Base-by-base conservation (phyloP, 768 basidiomycete species). In the Clathrus columnatus region DNA sequence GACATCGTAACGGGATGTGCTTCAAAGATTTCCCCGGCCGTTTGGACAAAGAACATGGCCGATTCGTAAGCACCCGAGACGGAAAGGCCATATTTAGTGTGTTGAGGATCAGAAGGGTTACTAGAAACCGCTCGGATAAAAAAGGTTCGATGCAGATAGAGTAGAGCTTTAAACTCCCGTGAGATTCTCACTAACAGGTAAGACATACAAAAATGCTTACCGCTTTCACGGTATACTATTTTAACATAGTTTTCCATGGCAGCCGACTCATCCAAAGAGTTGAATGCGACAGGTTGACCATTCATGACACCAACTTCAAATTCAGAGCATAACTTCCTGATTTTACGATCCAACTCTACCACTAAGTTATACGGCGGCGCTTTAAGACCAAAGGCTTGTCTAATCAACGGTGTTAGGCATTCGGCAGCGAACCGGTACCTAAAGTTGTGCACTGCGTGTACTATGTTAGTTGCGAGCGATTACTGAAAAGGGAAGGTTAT, bases 111-210 rank as follows among this genome's bases (percentile, higher is more conserved):
- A 6, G 66, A 68, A 0, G 82, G 78, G 54, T 67, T 75, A 57
- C 83, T 82, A 61, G 83, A 80, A 56, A 87, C 66, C 0, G 84
- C 83, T 56, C 80, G 79, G 1, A 82, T 84, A 62, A 87, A 87
- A 70, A 83, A 87, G 4, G 83, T 83, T 47, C 85, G 76, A 66
- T 87, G 84, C 75, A 87, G 81, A 61, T 85, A 85, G 62, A 55
- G 30, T 16, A 55, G 41, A 16, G 54, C 54, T 55, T n/a, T n/a
- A n/a, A n/a, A n/a, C n/a, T n/a, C n/a, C n/a, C n/a, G n/a, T n/a
- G n/a, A n/a, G n/a, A n/a, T n/a, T n/a, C n/a, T n/a, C n/a, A n/a
- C n/a, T n/a, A n/a, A n/a, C n/a, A n/a, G n/a, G n/a, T n/a, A n/a
- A n/a, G n/a, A n/a, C n/a, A n/a, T n/a, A n/a, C n/a, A n/a, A n/a